phyloP scores from a whole-genome alignment of 1,284 basidiomycete species.

The Cystobasidium pallidum region DNA sequence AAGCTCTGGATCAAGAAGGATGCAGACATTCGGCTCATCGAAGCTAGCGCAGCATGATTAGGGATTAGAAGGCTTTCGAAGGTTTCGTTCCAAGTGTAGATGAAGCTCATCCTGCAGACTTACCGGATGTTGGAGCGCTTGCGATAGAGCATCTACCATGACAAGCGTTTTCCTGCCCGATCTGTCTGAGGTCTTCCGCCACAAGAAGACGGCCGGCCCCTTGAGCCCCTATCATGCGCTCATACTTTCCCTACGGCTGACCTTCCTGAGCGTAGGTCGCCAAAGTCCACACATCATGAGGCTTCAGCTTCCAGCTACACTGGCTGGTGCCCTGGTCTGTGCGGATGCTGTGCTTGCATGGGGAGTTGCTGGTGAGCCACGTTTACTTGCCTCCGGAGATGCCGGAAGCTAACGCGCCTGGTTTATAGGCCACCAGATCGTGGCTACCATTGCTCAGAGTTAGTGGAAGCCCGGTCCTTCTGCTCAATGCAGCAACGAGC shows the following conservation, averaged over 20 bases:
- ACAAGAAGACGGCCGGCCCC: not conserved
- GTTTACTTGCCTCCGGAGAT: not conserved
- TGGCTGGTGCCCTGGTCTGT: conserved; percentile 2
- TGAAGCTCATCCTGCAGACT: too few species aligned
- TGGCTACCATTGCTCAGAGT: conserved; percentile 43
- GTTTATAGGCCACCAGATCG: conserved; percentile 39
- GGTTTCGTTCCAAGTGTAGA: too few species aligned
- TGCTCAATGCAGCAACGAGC: not conserved
- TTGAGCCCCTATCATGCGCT: not conserved
- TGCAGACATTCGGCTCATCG: conserved; percentile 30
- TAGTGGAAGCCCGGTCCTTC: not conserved
- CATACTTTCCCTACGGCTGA: too few species aligned
- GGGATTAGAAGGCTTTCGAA: too few species aligned
- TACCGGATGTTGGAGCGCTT: too few species aligned
- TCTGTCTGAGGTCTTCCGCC: not conserved
- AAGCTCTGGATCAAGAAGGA: conserved; percentile 41
- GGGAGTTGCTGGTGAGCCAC: conserved; percentile 54
- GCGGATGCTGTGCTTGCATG: conserved; percentile 49
- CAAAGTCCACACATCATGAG: not conserved
- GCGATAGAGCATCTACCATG: too few species aligned
- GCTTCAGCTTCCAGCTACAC: not conserved
- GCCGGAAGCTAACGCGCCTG: conserved; percentile 14
- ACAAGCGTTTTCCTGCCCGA: not conserved
- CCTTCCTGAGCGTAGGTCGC: too few species aligned
- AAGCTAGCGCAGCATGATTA: conserved; percentile 7